phyloP scores from a whole-genome alignment of 2,329 filamentous ascomycete species.

The Cercospora janseana region DNA sequence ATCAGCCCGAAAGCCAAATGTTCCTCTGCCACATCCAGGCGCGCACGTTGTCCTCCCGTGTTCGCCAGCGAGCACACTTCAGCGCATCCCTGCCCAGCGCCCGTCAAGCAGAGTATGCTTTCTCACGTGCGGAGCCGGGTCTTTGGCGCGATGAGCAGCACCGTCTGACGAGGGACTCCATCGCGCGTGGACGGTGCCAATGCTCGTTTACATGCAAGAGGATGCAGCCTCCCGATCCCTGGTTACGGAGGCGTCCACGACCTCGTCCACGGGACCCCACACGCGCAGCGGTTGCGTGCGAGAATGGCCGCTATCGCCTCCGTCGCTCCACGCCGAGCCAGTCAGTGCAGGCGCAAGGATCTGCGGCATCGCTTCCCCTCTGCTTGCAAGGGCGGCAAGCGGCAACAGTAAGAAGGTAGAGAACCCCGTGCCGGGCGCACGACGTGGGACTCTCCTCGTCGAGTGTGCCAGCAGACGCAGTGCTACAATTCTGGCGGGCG shows the following conservation, averaged over 20 bases:
- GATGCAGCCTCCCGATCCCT: slow-evolving; percentile 7
- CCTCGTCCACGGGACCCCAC: slow-evolving; percentile 1
- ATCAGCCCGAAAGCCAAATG: slow-evolving; percentile 8
- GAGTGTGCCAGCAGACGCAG: too few species aligned
- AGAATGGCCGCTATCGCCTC: slow-evolving; percentile 14
- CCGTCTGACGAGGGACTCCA: too few species aligned
- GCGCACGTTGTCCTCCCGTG: not conserved
- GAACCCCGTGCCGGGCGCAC: not conserved
- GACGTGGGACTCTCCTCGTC: not conserved
- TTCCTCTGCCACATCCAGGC: slow-evolving; percentile 5
- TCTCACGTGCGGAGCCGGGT: too few species aligned
- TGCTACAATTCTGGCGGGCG: too few species aligned
- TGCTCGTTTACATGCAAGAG: not conserved
- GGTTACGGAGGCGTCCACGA: too few species aligned
- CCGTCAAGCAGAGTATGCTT: too few species aligned
- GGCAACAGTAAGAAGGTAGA: not conserved
- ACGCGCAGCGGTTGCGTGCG: slow-evolving; percentile 1
- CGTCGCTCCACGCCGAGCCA: slow-evolving; percentile 12
- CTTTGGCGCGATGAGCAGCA: too few species aligned
- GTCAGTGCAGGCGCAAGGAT: slow-evolving; percentile 12
- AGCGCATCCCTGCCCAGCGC: not conserved
- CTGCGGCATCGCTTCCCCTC: slow-evolving; percentile 14
- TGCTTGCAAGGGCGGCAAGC: not conserved
- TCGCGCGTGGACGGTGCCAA: slow-evolving; percentile 3
- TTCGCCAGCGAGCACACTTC: not conserved